Conservation (phyloP, 371 early-diverging fungal genomes). For the Zopfochytrium polystomum region DNA sequence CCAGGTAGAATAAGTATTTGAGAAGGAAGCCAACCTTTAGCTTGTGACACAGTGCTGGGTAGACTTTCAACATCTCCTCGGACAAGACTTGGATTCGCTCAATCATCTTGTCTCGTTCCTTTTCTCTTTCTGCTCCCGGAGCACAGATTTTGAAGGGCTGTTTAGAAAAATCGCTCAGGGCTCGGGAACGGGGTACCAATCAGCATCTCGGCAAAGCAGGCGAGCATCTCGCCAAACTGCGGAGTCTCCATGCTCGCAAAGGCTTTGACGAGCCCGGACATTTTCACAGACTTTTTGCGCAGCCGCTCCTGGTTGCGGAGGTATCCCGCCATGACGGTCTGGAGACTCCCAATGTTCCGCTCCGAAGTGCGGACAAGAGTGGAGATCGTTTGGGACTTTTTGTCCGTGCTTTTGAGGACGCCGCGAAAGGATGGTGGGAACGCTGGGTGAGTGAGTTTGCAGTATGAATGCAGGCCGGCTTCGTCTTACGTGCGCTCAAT, state of each 20-base stretch:
- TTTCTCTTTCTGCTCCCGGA: conserved; percentile 18
- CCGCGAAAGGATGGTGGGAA: too few relatives aligned
- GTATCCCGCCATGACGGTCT: conserved; percentile 22
- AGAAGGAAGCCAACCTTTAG: conserved; percentile 14
- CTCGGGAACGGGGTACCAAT: conserved; percentile 1
- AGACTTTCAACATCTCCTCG: conserved; percentile 21
- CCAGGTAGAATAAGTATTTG: background rate
- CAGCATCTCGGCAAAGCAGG: conserved; percentile 20
- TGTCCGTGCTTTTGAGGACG: too few relatives aligned
- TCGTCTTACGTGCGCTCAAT: too few relatives aligned
- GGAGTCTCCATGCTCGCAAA: conserved; percentile 12
- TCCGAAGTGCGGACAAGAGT: conserved; percentile 3
- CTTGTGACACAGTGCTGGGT: conserved; percentile 22
- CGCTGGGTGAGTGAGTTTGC: too few relatives aligned
- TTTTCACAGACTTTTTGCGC: conserved; percentile 28
- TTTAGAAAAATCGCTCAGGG: background rate
- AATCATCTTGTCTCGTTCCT: conserved; percentile 21
- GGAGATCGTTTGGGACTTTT: too few relatives aligned
- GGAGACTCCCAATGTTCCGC: conserved; percentile 1
- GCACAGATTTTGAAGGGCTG: background rate
- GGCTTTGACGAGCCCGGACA: conserved; percentile 12
- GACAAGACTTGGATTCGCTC: conserved; percentile 23
- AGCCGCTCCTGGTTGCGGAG: conserved; percentile 32
- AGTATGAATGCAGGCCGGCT: too few relatives aligned
- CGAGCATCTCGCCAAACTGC: conserved; percentile 12